These are phyloP conservation scores for Suhomyces choctaworum DNA, from an alignment of 1,139 yeast species.

Conservation along the genomic window DNA sequence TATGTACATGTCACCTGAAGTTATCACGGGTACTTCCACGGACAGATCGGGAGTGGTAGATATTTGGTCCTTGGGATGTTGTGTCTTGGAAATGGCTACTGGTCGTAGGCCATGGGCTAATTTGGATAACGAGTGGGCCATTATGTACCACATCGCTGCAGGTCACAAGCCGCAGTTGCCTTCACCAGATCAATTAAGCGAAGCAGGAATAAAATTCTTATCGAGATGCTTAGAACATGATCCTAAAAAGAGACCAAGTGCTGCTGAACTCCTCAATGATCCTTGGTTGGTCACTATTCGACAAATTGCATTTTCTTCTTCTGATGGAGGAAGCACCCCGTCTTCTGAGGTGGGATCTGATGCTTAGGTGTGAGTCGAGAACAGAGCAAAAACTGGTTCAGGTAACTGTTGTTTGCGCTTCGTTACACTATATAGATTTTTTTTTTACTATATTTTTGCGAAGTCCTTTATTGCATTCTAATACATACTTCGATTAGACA, in stretches of 20 bases:
- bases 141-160: conserved; percentile 97
- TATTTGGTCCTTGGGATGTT: conserved; percentile 83
- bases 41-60: conserved; percentile 77
- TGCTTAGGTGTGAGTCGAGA: no score
- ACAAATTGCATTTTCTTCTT: conserved; percentile 62
- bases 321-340: conserved; percentile 42
- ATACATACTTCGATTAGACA: conserved; percentile 1
- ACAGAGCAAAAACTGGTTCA: no score
- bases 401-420: background rate
- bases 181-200: conserved; percentile 70
- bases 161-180: conserved; percentile 92
- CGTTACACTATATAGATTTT: background rate
- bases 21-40: conserved; percentile 73
- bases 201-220: conserved; percentile 69
- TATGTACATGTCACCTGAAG: conserved; percentile 99
- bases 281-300: conserved; percentile 86
- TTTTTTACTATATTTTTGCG: no score
- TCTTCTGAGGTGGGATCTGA: conserved; percentile 34
- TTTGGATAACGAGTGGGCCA: conserved; percentile 96
- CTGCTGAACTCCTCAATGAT: conserved; percentile 80
- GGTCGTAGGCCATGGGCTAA: conserved; percentile 89
- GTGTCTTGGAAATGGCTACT: conserved; percentile 79
- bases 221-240: conserved; percentile 79
- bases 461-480: conserved; percentile 1
- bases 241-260: conserved; percentile 74